A percentile compares a stretch with the other conserved stretches of the same genome.
Conservation (phyloP, 2,329 filamentous ascomycete species). For the Xylaria arbuscula region DNA sequence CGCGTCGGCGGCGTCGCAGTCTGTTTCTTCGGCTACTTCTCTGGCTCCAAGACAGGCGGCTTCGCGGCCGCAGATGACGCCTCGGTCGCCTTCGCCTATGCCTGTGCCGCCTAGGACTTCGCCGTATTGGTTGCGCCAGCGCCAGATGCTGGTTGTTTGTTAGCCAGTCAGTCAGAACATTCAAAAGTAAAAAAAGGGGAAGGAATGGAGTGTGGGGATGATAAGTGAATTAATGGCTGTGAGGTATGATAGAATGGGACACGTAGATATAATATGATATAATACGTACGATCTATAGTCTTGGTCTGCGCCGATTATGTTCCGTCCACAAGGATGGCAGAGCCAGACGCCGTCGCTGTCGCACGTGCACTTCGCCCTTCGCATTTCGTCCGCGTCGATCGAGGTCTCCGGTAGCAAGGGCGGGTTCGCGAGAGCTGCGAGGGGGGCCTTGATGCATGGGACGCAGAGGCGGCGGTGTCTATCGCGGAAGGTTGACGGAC, state of each 20-base stretch:
- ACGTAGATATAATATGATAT: background rate
- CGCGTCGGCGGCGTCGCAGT: conserved; percentile 83
- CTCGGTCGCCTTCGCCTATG: conserved; percentile 87
- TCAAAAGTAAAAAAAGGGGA: background rate
- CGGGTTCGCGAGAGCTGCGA: conserved; percentile 65
- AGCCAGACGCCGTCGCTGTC: conserved; percentile 76
- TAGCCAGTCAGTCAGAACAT: background rate
- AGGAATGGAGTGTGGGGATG: background rate
- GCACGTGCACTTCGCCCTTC: conserved; percentile 65
- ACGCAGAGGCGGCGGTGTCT: conserved; percentile 85
- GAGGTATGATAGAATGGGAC: background rate
- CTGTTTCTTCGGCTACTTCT: conserved; percentile 84
- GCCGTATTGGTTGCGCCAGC: conserved; percentile 87
- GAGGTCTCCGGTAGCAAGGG: conserved; percentile 58
- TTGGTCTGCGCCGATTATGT: conserved; percentile 69
- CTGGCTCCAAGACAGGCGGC: conserved; percentile 78
- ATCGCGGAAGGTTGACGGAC: conserved; percentile 72
- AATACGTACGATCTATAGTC: conserved; percentile 66
- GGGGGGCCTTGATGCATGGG: conserved; percentile 77
- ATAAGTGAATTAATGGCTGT: too few species aligned
- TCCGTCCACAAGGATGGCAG: conserved; percentile 83
- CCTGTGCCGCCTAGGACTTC: conserved; percentile 85
- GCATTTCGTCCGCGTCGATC: conserved; percentile 66
- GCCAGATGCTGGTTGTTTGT: conserved; percentile 73
- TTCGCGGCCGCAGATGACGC: conserved; percentile 87